Percentiles rank a stretch among this genome's conserved stretches.
phyloP scores from a whole-genome alignment of 176 grass and related monocot species.

The Alopecurus myosuroides region DNA sequence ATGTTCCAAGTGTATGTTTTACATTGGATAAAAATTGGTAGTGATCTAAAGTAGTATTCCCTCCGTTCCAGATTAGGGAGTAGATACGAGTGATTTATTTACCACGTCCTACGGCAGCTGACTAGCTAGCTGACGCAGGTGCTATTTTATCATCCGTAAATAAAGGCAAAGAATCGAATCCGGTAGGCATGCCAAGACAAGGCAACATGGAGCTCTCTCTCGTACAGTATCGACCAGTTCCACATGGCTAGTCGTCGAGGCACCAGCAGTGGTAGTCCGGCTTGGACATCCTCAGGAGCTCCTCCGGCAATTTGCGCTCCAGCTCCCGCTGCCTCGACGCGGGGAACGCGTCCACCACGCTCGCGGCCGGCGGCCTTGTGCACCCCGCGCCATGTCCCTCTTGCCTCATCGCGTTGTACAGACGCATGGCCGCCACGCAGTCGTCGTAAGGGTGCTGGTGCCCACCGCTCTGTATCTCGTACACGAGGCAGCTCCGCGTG shows the following conservation, averaged over 20 bases:
- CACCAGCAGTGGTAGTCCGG: constrained; percentile 78
- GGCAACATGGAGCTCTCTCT: no score
- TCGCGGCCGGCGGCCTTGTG: neutral
- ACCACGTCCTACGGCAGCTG: no score
- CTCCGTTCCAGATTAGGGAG: no score
- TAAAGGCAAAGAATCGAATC: no score
- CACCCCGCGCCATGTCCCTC: neutral
- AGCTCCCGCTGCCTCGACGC: constrained; percentile 47
- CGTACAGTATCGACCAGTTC: no score
- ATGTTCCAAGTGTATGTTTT: no score
- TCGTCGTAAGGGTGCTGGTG: constrained; percentile 63
- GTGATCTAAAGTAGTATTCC: no score
- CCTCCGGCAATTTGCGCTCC: constrained; percentile 52
- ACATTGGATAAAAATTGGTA: no score
- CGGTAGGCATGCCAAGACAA: no score
- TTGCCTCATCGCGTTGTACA: constrained; percentile 34
- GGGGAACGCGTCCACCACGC: constrained; percentile 29
- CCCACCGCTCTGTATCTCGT: constrained; percentile 27
- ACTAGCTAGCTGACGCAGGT: no score
- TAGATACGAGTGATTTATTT: no score
- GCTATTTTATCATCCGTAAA: no score
- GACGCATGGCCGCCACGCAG: constrained; percentile 56
- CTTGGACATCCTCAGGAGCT: constrained; percentile 44
- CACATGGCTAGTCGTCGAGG: constrained; percentile 29
- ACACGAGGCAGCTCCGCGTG: constrained; percentile 56